These are phyloP conservation scores for Pichia cactophila DNA, from an alignment of 1,139 yeast species.

Conservation along the genomic window DNA sequence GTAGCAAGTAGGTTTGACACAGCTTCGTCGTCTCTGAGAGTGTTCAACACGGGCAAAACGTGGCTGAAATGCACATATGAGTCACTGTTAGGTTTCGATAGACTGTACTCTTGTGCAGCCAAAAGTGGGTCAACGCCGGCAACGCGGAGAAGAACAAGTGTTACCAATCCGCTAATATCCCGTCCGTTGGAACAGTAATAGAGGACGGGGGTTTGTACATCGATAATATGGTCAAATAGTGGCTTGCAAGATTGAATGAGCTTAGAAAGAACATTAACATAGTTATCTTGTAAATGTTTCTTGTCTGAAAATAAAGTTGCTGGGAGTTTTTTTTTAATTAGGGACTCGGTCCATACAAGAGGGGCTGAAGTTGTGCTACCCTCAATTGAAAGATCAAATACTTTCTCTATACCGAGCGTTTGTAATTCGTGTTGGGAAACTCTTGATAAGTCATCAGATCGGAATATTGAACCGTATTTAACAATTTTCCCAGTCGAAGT, in stretches of 20 bases:
- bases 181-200: constrained; percentile 85
- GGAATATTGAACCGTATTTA: constrained; percentile 47
- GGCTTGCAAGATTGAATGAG: constrained; percentile 33
- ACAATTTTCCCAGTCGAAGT: constrained; percentile 36
- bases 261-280: background rate
- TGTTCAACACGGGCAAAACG: background rate
- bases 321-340: background rate
- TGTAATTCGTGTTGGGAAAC: constrained; percentile 37
- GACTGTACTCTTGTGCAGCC: constrained; percentile 46
- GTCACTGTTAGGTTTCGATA: background rate
- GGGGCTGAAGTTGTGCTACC: background rate
- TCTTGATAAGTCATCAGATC: constrained; percentile 55
- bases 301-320: background rate
- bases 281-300: background rate
- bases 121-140: constrained; percentile 60
- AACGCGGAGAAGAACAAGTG: constrained; percentile 57
- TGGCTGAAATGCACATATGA: background rate
- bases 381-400: constrained; percentile 41
- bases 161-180: constrained; percentile 74
- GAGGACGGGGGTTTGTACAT: constrained; percentile 44
- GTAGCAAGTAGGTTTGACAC: background rate
- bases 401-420: constrained; percentile 42
- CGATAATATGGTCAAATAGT: constrained; percentile 49
- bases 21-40: background rate
- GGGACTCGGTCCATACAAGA: background rate